Evolutionary conservation across 225 moss, liverwort and hornwort species (phyloP).

Genomic region (Marchantia paleacea): DNA sequence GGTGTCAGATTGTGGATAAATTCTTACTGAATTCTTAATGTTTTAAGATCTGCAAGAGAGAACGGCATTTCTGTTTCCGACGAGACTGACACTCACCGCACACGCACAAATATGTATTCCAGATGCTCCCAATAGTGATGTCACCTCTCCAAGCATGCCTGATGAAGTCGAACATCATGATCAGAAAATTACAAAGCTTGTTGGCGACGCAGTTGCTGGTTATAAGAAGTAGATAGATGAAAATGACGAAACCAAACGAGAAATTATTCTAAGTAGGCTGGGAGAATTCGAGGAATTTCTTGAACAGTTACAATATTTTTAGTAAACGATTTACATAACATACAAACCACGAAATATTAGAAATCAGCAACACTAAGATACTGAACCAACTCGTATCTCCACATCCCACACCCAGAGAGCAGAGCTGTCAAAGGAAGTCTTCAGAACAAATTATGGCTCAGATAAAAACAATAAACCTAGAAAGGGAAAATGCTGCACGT

Average conservation of each 20-base stretch:
- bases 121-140: slow-evolving; percentile 65
- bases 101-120: slow-evolving; percentile 85
- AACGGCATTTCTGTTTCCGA: not conserved
- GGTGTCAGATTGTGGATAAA: not conserved
- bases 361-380: not conserved
- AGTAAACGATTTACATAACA: not conserved
- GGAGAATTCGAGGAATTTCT: no score
- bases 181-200: not conserved
- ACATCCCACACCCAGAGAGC: not conserved
- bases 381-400: not conserved
- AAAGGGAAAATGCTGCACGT: slow-evolving; percentile 9
- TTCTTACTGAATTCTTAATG: no score
- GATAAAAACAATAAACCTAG: not conserved
- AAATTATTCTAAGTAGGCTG: not conserved
- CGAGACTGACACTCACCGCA: slow-evolving; percentile 62
- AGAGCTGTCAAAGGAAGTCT: not conserved
- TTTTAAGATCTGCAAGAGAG: not conserved
- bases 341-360: not conserved
- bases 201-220: not conserved
- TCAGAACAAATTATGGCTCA: not conserved
- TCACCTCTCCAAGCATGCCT: slow-evolving; percentile 97
- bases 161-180: slow-evolving; percentile 3
- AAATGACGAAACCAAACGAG: not conserved
- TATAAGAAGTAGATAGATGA: not conserved
- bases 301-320: not conserved